phyloP scores from a whole-genome alignment of 2,329 filamentous ascomycete genomes.

The Hymenoscyphus fructigenus region DNA sequence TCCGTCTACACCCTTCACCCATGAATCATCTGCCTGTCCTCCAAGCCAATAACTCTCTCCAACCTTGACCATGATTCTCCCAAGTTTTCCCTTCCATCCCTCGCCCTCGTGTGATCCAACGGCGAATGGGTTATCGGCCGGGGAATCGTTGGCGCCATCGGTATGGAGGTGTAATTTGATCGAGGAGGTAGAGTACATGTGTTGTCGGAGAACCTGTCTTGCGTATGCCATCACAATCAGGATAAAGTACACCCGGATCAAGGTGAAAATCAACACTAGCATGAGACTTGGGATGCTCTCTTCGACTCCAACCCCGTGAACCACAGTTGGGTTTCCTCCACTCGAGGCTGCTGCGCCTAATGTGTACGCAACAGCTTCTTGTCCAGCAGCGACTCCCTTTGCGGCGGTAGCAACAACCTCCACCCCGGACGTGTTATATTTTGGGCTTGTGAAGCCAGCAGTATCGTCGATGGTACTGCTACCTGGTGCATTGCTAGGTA shows the following conservation, averaged over 20 bases:
- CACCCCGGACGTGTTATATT: constrained; percentile 59
- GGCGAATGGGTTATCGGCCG: constrained; percentile 69
- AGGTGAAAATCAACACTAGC: constrained; percentile 71
- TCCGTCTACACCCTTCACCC: constrained; percentile 63
- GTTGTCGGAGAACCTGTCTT: constrained; percentile 70
- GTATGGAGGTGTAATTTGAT: constrained; percentile 35
- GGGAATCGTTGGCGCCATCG: constrained; percentile 43
- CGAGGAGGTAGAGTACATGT: constrained; percentile 52
- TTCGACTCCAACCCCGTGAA: constrained; percentile 64
- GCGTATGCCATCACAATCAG: constrained; percentile 83
- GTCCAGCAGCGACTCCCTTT: constrained; percentile 45
- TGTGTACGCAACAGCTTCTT: constrained; percentile 52
- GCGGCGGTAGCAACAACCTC: constrained; percentile 51
- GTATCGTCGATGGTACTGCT: constrained; percentile 53
- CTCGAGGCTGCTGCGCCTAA: constrained; percentile 38
- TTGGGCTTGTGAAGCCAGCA: constrained; percentile 63
- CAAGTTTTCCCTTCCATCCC: constrained; percentile 76
- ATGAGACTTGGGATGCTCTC: constrained; percentile 74
- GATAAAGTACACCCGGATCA: constrained; percentile 78
- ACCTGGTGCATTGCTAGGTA: constrained; percentile 39
- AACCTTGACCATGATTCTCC: constrained; percentile 73
- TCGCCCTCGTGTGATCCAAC: constrained; percentile 68
- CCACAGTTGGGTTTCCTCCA: constrained; percentile 47
- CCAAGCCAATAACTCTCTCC: constrained; percentile 81
- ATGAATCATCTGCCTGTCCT: constrained; percentile 59